Base-by-base conservation (phyloP, 1,139 yeast species). In the Diutina siamensis region DNA sequence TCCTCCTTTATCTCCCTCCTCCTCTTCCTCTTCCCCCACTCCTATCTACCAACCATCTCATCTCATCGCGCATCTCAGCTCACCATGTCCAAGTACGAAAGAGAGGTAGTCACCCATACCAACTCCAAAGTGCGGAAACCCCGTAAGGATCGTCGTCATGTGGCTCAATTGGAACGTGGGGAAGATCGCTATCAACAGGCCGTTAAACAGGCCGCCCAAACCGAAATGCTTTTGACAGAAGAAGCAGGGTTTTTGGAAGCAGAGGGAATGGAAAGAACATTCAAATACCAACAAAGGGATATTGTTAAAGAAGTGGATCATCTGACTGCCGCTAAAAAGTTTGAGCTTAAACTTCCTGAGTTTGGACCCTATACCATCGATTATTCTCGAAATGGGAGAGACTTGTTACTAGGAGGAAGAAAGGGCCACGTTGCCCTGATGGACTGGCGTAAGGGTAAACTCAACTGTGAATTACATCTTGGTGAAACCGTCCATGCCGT, bases 401-500 rank as follows among this genome's bases (percentile, higher is more conserved):
- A 82, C 52, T 63, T 94, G 46, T 71, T 94, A 45, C 67, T 94
- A 32, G 94, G 92, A 12, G 98, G 99, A 17, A 69, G 71, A 44
- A 88, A 87, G 59, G 99, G 99, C 2, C 98, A 94, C 67, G 80
- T 94, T 46, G 97, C 98, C 0, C 78, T 94, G 3, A 82, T 94
- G 68, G 97, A 94, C 64, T 94, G 98, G 97, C 78, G 94, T 59
- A 78, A 80, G 44, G 97, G 98, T 12, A 70, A 68, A 42, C 65
- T 92, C 44, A 82, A 78, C 48, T 80, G 94, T 46, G 99, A 94
- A 61, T 63, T 94, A 47, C 79, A 86, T 57, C 68, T 94, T 25
- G 82, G 83, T 55, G 98, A 94, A 63, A 87, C 97, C 0, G 86
- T 88, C 9, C 76, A 86, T 57, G 94, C 89, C 1, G 96, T 89